These are phyloP conservation scores for Lachancea meyersii DNA, from an alignment of 805 yeast species.

Conservation along the genomic window DNA sequence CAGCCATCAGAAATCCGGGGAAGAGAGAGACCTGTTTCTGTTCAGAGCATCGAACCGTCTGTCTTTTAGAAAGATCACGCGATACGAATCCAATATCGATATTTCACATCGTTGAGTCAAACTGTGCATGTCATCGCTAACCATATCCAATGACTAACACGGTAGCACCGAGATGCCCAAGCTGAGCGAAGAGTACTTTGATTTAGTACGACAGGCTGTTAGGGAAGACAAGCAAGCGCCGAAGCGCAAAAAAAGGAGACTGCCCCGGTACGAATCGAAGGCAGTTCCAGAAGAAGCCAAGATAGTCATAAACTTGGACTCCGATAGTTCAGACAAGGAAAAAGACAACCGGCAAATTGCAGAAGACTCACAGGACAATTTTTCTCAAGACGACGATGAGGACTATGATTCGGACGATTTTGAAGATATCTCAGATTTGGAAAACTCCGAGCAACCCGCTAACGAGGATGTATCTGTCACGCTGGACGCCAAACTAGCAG, in stretches of 20 bases:
- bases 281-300: slow-evolving; percentile 5
- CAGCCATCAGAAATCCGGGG: too few relatives aligned
- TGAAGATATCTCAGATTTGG: slow-evolving; percentile 18
- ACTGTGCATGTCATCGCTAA: neutral
- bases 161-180: slow-evolving; percentile 6
- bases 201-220: slow-evolving; percentile 26
- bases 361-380: neutral
- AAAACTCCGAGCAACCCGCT: slow-evolving; percentile 14
- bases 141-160: neutral
- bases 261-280: slow-evolving; percentile 2
- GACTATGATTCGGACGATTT: slow-evolving; percentile 24
- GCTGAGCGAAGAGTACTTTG: slow-evolving; percentile 29
- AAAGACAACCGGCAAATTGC: neutral
- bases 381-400: slow-evolving; percentile 18
- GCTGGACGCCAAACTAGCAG: slow-evolving; percentile 13
- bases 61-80: too few relatives aligned
- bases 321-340: slow-evolving; percentile 6
- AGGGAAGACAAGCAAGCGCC: slow-evolving; percentile 20
- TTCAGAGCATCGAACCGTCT: too few relatives aligned
- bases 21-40: too few relatives aligned
- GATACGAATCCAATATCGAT: too few relatives aligned
- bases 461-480: slow-evolving; percentile 27
- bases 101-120: too few relatives aligned
- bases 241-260: slow-evolving; percentile 14
- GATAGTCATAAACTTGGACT: slow-evolving; percentile 13